A percentile compares a stretch with the other conserved stretches of the same genome.
phyloP scores from a whole-genome alignment of 768 basidiomycete species.

The Pulveroboletus sp. region DNA sequence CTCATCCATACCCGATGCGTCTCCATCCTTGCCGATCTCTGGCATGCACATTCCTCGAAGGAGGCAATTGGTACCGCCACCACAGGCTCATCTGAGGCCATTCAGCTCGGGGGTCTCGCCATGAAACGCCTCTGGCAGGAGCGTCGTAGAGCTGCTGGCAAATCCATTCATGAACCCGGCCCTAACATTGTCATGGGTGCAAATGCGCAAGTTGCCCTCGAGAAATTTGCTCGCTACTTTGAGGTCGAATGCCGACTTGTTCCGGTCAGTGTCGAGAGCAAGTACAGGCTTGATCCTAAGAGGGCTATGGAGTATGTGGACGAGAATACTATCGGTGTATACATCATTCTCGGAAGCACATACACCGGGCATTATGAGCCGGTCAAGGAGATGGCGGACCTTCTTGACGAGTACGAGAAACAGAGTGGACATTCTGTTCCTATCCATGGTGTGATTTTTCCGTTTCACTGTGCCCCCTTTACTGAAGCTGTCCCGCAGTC shows the following conservation, averaged over 20 bases:
- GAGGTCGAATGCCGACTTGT: constrained; percentile 64
- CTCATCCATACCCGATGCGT: constrained; percentile 43
- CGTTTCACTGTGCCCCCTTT: constrained; percentile 21
- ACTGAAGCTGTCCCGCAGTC: constrained; percentile 26
- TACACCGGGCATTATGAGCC: constrained; percentile 66
- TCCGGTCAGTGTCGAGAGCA: constrained; percentile 59
- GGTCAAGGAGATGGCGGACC: constrained; percentile 78
- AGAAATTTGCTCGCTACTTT: constrained; percentile 66
- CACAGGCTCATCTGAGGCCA: constrained; percentile 67
- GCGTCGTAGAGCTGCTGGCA: constrained; percentile 59
- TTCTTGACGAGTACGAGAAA: constrained; percentile 55
- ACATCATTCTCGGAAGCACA: constrained; percentile 55
- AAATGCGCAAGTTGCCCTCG: constrained; percentile 66
- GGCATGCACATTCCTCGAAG: constrained; percentile 54
- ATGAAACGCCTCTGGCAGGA: constrained; percentile 71
- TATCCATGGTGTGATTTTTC: constrained; percentile 32
- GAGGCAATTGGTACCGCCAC: constrained; percentile 66
- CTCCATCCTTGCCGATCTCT: constrained; percentile 61
- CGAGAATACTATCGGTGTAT: constrained; percentile 70
- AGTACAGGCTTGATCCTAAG: constrained; percentile 73
- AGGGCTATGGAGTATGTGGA: constrained; percentile 61
- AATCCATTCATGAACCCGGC: constrained; percentile 61
- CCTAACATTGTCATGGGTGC: constrained; percentile 64
- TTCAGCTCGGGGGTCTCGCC: constrained; percentile 67
- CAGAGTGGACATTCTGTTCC: constrained; percentile 41